Evolutionary conservation across 768 basidiomycete species (phyloP), one percentile per base, ranked within the genome.

Genomic region (Auricularia sp.): DNA sequence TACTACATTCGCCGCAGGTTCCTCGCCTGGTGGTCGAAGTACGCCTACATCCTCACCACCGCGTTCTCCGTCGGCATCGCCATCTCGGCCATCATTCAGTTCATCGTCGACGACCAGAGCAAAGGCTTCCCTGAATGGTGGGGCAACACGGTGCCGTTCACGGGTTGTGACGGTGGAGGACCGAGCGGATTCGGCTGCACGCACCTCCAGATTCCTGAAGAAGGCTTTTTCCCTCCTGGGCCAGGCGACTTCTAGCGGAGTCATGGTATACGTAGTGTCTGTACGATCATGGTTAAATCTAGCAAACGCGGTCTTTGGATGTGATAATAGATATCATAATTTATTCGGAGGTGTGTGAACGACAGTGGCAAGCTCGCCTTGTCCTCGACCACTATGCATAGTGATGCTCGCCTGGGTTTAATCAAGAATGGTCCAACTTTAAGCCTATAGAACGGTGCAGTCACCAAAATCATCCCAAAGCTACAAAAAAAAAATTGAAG

Each of bases 51-150:
- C 58, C 63, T 72, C 63, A 70, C 72, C 23, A 69, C 72, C 36
- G 74, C 73, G 7, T 70, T 72, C 62, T 67, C 67, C 44, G 65
- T 68, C 34, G 74, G 70, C 58, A 72, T 74, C 60, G 73, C 73
- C 54, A 64, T 76, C 61, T 67, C 69, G 11, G 73, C 70, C 35
- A 67, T 76, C 61, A 62, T 74, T 62, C 71, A 72, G 63, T 76
- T 74, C 68, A 74, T 73, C 59, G 70, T 66, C 8, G 63, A 73
- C 39, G 42, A 65, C 29, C 60, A 60, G 61, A 34, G 42, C 18
- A 56, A 53, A 47, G 42, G 62, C 8, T 36, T 23, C 39, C 61
- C 60, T 56, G 61, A 34, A 3, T 65, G 64, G 64, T 62, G 61
- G 56, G 64, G 64, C 11, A 64, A 64, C 64, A 33, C 56, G 6